Conservation (phyloP, 768 basidiomycete genomes). For the Boletellus emodensis region DNA sequence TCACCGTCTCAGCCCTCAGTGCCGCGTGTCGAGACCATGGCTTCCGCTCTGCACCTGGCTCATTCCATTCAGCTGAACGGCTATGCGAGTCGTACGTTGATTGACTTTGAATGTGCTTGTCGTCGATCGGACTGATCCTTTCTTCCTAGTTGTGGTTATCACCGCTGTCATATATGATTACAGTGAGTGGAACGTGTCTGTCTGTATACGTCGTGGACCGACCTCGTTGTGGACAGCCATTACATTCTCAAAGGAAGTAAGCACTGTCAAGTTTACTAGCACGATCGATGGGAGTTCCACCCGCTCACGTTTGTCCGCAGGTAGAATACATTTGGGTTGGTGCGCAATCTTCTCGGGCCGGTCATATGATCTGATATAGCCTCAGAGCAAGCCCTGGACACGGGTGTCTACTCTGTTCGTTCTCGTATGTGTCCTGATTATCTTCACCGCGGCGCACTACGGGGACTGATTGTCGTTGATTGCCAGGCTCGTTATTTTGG, state of each 20-base stretch:
- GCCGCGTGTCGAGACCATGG: too few relatives aligned
- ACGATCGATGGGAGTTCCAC: neutral
- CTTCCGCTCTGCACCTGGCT: too few relatives aligned
- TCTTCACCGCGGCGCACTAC: neutral
- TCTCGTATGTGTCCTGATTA: neutral
- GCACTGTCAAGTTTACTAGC: neutral
- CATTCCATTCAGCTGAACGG: too few relatives aligned
- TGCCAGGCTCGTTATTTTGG: slow-evolving; percentile 3
- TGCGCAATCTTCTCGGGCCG: neutral
- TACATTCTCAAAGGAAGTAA: neutral
- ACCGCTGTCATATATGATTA: neutral
- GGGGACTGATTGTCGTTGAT: neutral
- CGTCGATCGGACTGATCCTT: too few relatives aligned
- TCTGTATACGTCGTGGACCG: neutral
- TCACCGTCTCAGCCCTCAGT: too few relatives aligned
- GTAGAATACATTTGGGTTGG: slow-evolving; percentile 4
- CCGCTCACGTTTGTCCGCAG: neutral
- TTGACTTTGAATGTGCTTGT: too few relatives aligned
- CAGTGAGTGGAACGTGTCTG: neutral
- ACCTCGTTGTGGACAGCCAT: neutral
- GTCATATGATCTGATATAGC: neutral
- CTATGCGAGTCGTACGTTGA: too few relatives aligned
- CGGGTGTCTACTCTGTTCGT: neutral
- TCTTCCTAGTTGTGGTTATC: neutral
- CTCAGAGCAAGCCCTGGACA: neutral